A percentile compares a stretch with the other conserved stretches of the same genome.
Conservation (phyloP, 2,329 filamentous ascomycete species). For the Cercospora sp. region DNA sequence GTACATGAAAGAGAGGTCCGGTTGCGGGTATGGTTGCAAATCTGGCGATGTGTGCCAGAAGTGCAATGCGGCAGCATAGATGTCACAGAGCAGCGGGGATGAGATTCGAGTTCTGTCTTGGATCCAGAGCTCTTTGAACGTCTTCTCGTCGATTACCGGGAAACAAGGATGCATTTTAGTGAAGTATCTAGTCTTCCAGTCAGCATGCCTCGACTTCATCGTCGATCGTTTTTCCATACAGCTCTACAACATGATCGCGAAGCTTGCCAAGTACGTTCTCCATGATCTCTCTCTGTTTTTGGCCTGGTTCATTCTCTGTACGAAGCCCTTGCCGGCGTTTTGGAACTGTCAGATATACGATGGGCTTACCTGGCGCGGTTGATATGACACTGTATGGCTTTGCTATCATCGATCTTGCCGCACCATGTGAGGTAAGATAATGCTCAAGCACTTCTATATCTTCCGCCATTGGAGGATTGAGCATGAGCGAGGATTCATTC, state of each 20-base stretch:
- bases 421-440: conserved; percentile 40
- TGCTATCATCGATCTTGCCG: conserved; percentile 29
- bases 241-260: conserved; percentile 43
- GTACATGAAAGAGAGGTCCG: conserved; percentile 45
- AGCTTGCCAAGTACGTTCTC: conserved; percentile 45
- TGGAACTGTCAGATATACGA: conserved; percentile 51
- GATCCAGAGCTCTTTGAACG: conserved; percentile 39
- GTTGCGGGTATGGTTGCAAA: conserved; percentile 41
- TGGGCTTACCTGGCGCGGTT: conserved; percentile 45
- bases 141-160: conserved; percentile 44
- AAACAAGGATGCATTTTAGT: conserved; percentile 42
- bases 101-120: conserved; percentile 41
- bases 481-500: conserved; percentile 42
- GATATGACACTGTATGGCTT: conserved; percentile 55
- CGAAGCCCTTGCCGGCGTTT: conserved; percentile 50
- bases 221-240: conserved; percentile 30
- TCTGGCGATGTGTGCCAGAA: conserved; percentile 43
- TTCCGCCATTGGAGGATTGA: conserved; percentile 46
- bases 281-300: conserved; percentile 44
- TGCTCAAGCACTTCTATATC: conserved; percentile 45
- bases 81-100: conserved; percentile 43
- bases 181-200: conserved; percentile 42
- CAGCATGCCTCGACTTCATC: not conserved
- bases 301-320: conserved; percentile 40
- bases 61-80: conserved; percentile 43